Conservation (phyloP, 2,329 filamentous ascomycete species). For the Plenodomus tracheiphilus region DNA sequence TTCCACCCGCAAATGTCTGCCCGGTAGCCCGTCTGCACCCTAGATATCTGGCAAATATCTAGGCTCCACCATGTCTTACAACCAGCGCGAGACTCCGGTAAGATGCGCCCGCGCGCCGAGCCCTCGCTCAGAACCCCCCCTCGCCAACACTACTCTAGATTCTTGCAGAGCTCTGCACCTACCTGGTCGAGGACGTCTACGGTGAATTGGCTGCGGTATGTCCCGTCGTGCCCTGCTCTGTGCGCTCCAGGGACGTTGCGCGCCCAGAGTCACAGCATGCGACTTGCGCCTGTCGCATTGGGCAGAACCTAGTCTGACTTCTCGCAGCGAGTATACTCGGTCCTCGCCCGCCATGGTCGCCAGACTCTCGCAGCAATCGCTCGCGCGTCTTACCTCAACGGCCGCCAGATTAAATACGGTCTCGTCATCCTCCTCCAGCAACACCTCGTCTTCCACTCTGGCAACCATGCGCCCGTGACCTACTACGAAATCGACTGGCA, state of each 20-base stretch:
- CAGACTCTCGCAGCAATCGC: slow-evolving; percentile 70
- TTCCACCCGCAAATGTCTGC: slow-evolving; percentile 32
- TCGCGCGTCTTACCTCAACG: slow-evolving; percentile 71
- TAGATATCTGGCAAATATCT: slow-evolving; percentile 44
- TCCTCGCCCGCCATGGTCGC: slow-evolving; percentile 77
- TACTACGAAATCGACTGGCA: slow-evolving; percentile 84
- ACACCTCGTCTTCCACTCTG: slow-evolving; percentile 77
- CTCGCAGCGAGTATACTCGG: slow-evolving; percentile 77
- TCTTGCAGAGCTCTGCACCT: slow-evolving; percentile 83
- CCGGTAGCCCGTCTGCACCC: slow-evolving; percentile 30
- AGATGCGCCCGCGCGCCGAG: slow-evolving; percentile 15
- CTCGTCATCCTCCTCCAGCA: slow-evolving; percentile 86
- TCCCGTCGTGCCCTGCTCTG: slow-evolving; percentile 1
- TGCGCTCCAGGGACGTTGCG: not conserved
- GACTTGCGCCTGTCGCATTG: slow-evolving; percentile 3
- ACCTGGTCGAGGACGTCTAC: slow-evolving; percentile 85
- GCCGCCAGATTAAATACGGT: slow-evolving; percentile 77
- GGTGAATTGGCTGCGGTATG: slow-evolving; percentile 88
- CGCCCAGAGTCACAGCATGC: slow-evolving; percentile 2
- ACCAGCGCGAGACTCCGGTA: slow-evolving; percentile 44
- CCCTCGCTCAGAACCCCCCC: slow-evolving; percentile 15
- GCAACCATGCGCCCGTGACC: slow-evolving; percentile 64
- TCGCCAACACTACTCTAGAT: slow-evolving; percentile 62
- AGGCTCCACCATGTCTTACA: slow-evolving; percentile 39
- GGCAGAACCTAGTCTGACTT: slow-evolving; percentile 11